phyloP scores from a whole-genome alignment of 768 basidiomycete species.

The Rhizopogon vinicolor region DNA sequence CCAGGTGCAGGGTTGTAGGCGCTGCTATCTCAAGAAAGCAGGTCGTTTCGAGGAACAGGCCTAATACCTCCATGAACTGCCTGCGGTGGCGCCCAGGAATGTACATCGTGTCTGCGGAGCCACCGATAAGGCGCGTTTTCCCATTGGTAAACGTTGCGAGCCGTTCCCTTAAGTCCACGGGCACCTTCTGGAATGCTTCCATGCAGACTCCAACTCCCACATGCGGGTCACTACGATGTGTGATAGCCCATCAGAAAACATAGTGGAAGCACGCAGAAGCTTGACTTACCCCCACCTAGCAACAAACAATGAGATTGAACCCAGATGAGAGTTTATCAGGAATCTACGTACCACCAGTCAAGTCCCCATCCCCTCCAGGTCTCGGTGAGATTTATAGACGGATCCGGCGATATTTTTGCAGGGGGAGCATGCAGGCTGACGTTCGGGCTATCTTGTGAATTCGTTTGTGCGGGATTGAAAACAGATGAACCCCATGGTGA shows the following conservation, averaged over 20 bases:
- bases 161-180: constrained; percentile 30
- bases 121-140: constrained; percentile 38
- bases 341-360: constrained; percentile 38
- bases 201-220: constrained; percentile 42
- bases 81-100: constrained; percentile 38
- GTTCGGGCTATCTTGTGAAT: constrained; percentile 12
- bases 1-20: constrained; percentile 41
- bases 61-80: constrained; percentile 37
- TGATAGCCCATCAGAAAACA: not conserved
- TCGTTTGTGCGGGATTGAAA: constrained; percentile 31
- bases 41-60: constrained; percentile 39
- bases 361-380: constrained; percentile 36
- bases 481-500: constrained; percentile 41
- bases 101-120: constrained; percentile 46
- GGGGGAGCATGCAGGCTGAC: constrained; percentile 32
- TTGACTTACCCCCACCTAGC: constrained; percentile 39
- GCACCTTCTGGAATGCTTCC: constrained; percentile 33
- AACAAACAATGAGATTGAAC: constrained; percentile 3
- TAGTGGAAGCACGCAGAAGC: not conserved
- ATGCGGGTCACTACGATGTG: constrained; percentile 31
- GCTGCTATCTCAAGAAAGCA: constrained; percentile 48
- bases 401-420: constrained; percentile 38
- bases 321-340: not conserved
- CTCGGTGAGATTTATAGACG: constrained; percentile 30
- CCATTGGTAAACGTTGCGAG: constrained; percentile 31